Conservation (phyloP, 2,329 filamentous ascomycete genomes). For the Aureobasidium lini region DNA sequence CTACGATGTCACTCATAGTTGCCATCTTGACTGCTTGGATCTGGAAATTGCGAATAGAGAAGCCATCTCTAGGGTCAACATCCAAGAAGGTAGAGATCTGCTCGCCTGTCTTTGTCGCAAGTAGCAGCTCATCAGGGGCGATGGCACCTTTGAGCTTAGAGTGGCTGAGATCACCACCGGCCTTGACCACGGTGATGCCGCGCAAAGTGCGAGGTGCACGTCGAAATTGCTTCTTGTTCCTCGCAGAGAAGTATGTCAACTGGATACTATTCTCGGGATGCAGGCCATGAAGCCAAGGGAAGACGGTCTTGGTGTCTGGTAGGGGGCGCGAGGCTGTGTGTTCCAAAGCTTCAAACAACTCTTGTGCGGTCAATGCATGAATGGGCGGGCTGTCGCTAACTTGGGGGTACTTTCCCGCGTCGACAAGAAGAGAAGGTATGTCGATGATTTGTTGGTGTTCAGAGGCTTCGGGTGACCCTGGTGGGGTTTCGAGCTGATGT, state of each 20-base stretch:
- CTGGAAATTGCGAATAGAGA: slow-evolving; percentile 94
- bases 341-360: slow-evolving; percentile 66
- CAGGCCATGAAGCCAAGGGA: slow-evolving; percentile 92
- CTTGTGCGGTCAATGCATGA: slow-evolving; percentile 64
- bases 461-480: slow-evolving; percentile 53
- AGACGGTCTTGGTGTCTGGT: slow-evolving; percentile 77
- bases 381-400: slow-evolving; percentile 52
- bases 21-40: slow-evolving; percentile 88
- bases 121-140: slow-evolving; percentile 70
- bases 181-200: slow-evolving; percentile 79
- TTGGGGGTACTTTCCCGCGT: slow-evolving; percentile 57
- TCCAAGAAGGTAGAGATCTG: slow-evolving; percentile 62
- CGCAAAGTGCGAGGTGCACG: slow-evolving; percentile 70
- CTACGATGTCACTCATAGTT: slow-evolving; percentile 80
- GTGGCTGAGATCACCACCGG: slow-evolving; percentile 66
- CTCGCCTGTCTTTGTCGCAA: slow-evolving; percentile 35
- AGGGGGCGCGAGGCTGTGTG: slow-evolving; percentile 71
- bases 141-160: slow-evolving; percentile 83
- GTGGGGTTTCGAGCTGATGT: slow-evolving; percentile 25
- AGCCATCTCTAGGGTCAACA: slow-evolving; percentile 79
- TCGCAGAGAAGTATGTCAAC: slow-evolving; percentile 77
- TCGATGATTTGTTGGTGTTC: slow-evolving; percentile 41
- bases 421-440: slow-evolving; percentile 65
- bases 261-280: slow-evolving; percentile 86
- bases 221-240: slow-evolving; percentile 57